These are phyloP conservation scores for Magnaporthiopsis poae DNA, from an alignment of 2,329 filamentous ascomycete genomes.

Conservation along the genomic window DNA sequence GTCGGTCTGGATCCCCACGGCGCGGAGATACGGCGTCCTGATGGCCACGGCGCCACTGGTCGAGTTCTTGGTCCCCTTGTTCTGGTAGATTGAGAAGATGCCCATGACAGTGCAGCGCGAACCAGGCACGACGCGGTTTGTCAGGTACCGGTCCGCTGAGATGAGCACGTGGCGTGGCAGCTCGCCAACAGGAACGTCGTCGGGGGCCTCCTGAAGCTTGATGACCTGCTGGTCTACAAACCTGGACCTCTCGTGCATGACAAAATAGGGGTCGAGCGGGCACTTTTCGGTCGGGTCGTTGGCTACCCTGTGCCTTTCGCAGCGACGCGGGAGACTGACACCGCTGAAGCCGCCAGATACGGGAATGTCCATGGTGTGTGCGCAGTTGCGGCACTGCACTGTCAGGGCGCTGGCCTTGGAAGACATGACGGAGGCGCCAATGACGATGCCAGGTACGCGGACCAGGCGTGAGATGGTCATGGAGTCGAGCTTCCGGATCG, in stretches of 20 bases:
- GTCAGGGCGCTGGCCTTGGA: conserved; percentile 84
- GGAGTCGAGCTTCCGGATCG: conserved; percentile 87
- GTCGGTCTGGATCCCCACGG: conserved; percentile 85
- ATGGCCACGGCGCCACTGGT: conserved; percentile 81
- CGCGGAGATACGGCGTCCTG: conserved; percentile 84
- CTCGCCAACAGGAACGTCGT: conserved; percentile 94
- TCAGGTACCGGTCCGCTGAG: conserved; percentile 90
- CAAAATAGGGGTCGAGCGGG: conserved; percentile 89
- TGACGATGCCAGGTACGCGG: conserved; percentile 91
- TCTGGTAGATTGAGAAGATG: conserved; percentile 95
- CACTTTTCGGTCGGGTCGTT: conserved; percentile 66
- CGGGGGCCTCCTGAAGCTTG: conserved; percentile 93
- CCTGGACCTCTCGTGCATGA: conserved; percentile 82
- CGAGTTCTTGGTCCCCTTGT: conserved; percentile 72
- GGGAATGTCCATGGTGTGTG: conserved; percentile 57
- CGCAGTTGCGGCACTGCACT: conserved; percentile 82
- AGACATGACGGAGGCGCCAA: conserved; percentile 90
- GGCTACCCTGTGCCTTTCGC: conserved; percentile 51
- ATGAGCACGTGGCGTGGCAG: conserved; percentile 88
- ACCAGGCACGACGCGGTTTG: conserved; percentile 89
- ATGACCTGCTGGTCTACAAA: conserved; percentile 98
- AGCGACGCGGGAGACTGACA: conserved; percentile 72
- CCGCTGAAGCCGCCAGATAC: conserved; percentile 81
- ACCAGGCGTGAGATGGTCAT: conserved; percentile 90
- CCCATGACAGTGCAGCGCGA: conserved; percentile 92